Percentiles rank a stretch among this genome's conserved stretches.
phyloP scores from a whole-genome alignment of 371 early-diverging fungal genomes.

The Funneliformis caledonium region DNA sequence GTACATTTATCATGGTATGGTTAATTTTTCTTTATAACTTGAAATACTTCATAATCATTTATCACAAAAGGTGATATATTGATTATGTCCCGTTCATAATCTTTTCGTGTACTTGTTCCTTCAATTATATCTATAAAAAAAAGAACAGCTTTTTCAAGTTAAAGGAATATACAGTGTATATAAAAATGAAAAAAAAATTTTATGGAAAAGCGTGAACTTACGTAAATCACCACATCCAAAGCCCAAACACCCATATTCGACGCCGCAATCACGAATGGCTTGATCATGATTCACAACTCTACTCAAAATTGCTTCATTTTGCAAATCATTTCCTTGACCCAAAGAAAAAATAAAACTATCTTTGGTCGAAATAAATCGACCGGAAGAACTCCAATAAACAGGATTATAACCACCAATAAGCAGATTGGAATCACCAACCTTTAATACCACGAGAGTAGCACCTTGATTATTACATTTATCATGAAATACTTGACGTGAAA shows the following conservation, averaged over 20 bases:
- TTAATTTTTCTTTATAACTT: conserved; percentile 4
- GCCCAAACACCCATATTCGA: not conserved
- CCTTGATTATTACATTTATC: conserved; percentile 26
- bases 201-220: not conserved
- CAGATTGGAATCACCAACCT: not conserved
- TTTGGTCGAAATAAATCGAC: not conserved
- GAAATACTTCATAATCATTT: conserved; percentile 38
- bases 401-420: conserved; percentile 36
- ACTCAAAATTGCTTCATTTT: conserved; percentile 5
- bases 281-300: conserved; percentile 2
- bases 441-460: conserved; percentile 25
- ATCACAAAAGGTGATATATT: not conserved
- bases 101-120: not conserved
- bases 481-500: conserved; percentile 17
- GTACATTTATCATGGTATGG: too few species aligned
- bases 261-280: conserved; percentile 13
- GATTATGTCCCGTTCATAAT: conserved; percentile 19
- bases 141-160: too few species aligned
- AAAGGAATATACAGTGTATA: too few species aligned
- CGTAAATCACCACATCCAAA: conserved; percentile 29
- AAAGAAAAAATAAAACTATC: conserved; percentile 36
- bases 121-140: not conserved
- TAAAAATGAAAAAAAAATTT: too few species aligned
- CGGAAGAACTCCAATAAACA: not conserved
- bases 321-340: not conserved